A percentile compares a stretch with the other conserved stretches of the same genome.
Evolutionary conservation across 2,329 filamentous ascomycete genomes (phyloP).

Genomic region (Colletotrichum tropicicola): DNA sequence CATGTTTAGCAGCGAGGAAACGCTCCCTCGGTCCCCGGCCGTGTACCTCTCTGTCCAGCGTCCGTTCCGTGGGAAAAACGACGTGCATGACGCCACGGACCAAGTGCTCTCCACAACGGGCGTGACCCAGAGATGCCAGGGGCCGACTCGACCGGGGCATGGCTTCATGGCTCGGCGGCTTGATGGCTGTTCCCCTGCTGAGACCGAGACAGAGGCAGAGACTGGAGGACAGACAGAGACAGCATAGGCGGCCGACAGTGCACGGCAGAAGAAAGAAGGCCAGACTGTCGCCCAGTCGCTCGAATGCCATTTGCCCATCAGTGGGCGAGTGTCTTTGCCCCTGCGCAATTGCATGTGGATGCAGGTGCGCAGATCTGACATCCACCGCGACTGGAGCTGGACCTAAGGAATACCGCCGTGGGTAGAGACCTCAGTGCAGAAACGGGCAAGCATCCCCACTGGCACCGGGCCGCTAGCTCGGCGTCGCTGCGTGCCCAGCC

Average conservation of each 20-base stretch:
- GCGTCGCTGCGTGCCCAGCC: background rate
- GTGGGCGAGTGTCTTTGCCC: too few relatives aligned
- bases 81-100: constrained; percentile 27
- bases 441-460: constrained; percentile 2
- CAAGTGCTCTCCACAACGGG: constrained; percentile 3
- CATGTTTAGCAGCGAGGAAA: background rate
- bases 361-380: constrained; percentile 22
- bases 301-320: too few relatives aligned
- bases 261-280: background rate
- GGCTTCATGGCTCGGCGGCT: too few relatives aligned
- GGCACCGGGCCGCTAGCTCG: background rate
- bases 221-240: background rate
- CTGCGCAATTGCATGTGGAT: constrained; percentile 11
- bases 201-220: background rate
- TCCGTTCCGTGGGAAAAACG: background rate
- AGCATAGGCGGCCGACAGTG: background rate
- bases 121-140: background rate
- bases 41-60: background rate
- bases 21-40: background rate
- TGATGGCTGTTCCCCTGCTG: background rate
- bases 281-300: too few relatives aligned
- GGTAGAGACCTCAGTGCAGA: background rate
- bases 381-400: background rate
- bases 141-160: background rate
- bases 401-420: background rate